Percentiles rank a stretch among this genome's conserved stretches.
phyloP scores from a whole-genome alignment of 2,329 filamentous ascomycete species.

The Metarhizium humberi region DNA sequence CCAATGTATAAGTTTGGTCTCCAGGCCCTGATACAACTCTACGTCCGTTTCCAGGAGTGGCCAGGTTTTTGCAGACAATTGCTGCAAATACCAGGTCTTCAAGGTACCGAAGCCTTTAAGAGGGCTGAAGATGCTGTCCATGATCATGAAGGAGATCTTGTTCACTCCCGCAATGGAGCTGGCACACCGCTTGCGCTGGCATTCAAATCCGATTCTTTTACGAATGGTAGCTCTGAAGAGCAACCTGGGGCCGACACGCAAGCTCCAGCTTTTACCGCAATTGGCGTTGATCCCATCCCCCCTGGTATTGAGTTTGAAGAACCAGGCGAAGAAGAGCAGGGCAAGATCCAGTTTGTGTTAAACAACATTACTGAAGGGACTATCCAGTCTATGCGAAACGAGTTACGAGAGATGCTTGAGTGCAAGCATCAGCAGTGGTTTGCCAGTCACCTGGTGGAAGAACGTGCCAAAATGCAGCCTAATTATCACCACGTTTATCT shows the following conservation, averaged over 20 bases:
- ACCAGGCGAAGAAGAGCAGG: constrained; percentile 75
- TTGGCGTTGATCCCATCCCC: constrained; percentile 65
- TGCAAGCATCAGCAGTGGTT: constrained; percentile 92
- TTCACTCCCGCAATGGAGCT: constrained; percentile 45
- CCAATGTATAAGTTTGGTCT: constrained; percentile 98
- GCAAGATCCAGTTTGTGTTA: constrained; percentile 88
- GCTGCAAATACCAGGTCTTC: constrained; percentile 70
- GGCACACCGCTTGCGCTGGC: constrained; percentile 24
- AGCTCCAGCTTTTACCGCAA: constrained; percentile 64
- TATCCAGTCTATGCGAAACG: constrained; percentile 71
- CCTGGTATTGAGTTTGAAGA: constrained; percentile 63
- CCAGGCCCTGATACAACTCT: constrained; percentile 85
- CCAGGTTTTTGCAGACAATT: constrained; percentile 87
- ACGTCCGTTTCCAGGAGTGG: constrained; percentile 80
- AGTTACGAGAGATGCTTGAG: constrained; percentile 70
- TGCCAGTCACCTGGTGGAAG: constrained; percentile 86
- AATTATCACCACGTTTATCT: constrained; percentile 94
- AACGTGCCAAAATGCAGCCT: constrained; percentile 92
- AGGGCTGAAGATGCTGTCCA: constrained; percentile 74
- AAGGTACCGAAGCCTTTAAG: constrained; percentile 74
- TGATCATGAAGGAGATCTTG: constrained; percentile 53
- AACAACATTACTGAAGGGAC: constrained; percentile 95
- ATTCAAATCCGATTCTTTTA: constrained; percentile 39
- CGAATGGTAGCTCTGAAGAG: constrained; percentile 66
- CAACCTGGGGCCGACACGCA: constrained; percentile 47